Base-by-base conservation (phyloP, 2,329 filamentous ascomycete species). In the Corynespora cassiicola region DNA sequence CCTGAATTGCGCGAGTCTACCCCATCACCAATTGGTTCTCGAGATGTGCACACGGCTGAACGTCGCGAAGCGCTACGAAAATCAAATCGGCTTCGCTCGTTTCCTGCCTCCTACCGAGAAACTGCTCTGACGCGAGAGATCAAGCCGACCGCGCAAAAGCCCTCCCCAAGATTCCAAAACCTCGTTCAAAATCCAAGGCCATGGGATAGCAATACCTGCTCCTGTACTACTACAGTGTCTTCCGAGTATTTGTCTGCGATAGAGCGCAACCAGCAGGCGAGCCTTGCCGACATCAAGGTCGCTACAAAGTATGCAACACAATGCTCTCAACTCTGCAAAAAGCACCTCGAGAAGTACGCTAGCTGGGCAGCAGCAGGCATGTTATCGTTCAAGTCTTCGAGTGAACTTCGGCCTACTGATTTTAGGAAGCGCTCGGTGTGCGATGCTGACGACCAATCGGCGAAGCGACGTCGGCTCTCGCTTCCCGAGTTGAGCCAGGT, bases 291-390 rank as follows among this genome's bases (percentile, higher is more conserved):
- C 25, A 14, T 34, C 10, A 31, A 36, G 14, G 39, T 37, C 35
- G 41, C 28, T 22, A 18, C 23, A 6, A 42, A 24, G 28, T 45
- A 48, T 24, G 18, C 12, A 31, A 24, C 36, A 9, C n/a, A 45
- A 19, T 17, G 32, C 25, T 16, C 39, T 24, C 29, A 32, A 18
- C 39, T 45, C 6, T 49, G 37, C 15, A n/a, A 12, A 2, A 21
- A 31, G 21, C 42, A 49, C 20, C 17, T 39, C 10, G 40, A 26
- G 42, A 35, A 23, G 31, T 49, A 45, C 34, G 42, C 45, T 22
- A 37, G n/a, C 20, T 49, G 31, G 45, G 42, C 30, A 35, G 45
- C 31, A 37, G 35, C 21, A 37, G 18, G 18, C 24, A 42, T 49
- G 22, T 25, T 49, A 42, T 39, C 12, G 21, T 28, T 35, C 23